Conservation (phyloP, 1,284 basidiomycete genomes). For the Entoloma clypeatum region DNA sequence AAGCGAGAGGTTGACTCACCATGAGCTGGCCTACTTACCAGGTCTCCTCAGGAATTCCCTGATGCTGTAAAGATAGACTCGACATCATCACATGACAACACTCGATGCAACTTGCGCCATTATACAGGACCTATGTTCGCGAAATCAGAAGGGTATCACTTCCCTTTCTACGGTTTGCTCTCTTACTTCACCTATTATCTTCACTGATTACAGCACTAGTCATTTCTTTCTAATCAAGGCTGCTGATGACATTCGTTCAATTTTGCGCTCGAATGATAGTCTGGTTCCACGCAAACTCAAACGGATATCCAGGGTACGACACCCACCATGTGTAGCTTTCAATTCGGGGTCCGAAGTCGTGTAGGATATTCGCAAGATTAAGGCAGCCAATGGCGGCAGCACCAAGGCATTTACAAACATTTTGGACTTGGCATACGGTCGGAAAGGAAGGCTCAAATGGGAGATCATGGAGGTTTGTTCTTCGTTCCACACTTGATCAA, state of each 20-base stretch:
- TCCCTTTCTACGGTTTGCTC: conserved; percentile 53
- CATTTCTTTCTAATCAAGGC: conserved; percentile 63
- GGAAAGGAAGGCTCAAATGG: conserved; percentile 64
- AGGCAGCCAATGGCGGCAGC: conserved; percentile 54
- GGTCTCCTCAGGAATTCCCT: too few species aligned
- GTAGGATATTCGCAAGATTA: conserved; percentile 56
- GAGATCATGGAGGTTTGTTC: conserved; percentile 57
- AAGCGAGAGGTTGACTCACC: too few species aligned
- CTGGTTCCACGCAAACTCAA: conserved; percentile 42
- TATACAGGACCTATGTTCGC: conserved; percentile 55
- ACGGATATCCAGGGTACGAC: conserved; percentile 46
- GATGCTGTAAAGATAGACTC: not conserved
- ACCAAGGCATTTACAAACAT: conserved; percentile 52
- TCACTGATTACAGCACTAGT: conserved; percentile 34
- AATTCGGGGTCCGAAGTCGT: conserved; percentile 5
- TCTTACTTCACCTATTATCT: not conserved
- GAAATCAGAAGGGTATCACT: conserved; percentile 52
- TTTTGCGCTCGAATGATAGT: conserved; percentile 28
- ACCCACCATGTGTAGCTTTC: not conserved
- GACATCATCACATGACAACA: conserved; percentile 6
- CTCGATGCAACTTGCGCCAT: conserved; percentile 19
- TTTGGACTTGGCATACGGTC: conserved; percentile 76
- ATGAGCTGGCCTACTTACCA: too few species aligned
- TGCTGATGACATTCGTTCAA: conserved; percentile 51
- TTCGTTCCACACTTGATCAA: conserved; percentile 1